Base-by-base conservation (phyloP, 495 filamentous ascomycete genomes). In the Aspergillus heteromorphus region DNA sequence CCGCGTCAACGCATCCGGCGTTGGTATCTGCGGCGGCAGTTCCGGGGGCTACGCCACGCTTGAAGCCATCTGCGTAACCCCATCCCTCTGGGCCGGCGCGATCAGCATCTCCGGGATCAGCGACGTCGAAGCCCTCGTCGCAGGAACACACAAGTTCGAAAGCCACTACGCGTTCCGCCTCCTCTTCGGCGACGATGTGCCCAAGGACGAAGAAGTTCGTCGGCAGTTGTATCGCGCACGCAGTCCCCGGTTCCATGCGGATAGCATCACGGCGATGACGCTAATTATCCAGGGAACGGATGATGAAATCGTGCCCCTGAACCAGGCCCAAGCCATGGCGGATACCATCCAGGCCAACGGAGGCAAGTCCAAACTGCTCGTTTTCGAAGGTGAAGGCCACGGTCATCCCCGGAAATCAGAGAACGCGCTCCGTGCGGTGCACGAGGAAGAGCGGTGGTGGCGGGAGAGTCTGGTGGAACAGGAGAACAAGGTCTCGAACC, bases 111-210 rank as follows among this genome's bases (percentile, higher is more conserved):
- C 72, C 52, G 78, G 78, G 4, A 73, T 81, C 40, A 67, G 68
- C 51, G 75, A 79, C 45, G 54, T 79, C 19, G 58, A 62, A 48
- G 61, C 61, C 5, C 58, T 80, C 7, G 64, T 61, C 17, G 71
- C 61, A 1, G 69, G 70, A 31, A 79, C 76, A 1, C 78, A 81
- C 50, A 82, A 82, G 59, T 74, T 80, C 45, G 79, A 82, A 59
- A 70, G 65, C 23, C 67, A 73, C 31, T 79, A 82, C 58, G 62
- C 76, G 30, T 65, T 71, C 16, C 61, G 58, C 13, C 63, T 80
- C 20, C 41, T 77, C 6, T 65, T 73, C 29, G 54, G 63, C 2
- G 53, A 59, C 1, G 66, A 62, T 6, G 49, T 57, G 14, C 49
- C 60, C 0, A 63, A 70, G 40, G 71, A 76, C 17, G 55, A 72